Evolutionary conservation across 2,329 filamentous ascomycete species (phyloP), one percentile per base, ranked within the genome.

Genomic region (Trichophyton verrucosum): DNA sequence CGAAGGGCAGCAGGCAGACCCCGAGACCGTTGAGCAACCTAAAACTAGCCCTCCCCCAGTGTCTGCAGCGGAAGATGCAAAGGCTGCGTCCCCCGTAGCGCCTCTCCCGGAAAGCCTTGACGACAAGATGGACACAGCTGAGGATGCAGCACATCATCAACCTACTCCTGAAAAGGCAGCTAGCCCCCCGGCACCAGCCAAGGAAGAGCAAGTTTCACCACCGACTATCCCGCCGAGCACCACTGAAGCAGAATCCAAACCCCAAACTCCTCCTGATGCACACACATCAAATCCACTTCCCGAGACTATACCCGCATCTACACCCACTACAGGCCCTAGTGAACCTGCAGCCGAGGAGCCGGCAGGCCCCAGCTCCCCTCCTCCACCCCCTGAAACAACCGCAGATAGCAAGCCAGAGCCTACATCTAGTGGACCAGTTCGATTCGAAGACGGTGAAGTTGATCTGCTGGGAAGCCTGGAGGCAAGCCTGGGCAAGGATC

Each of bases 391-490:
- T 13, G 46, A 27, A 15, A 49, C 46, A 30, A 15, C 46, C 13
- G 17, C 44, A 47, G 46, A 47, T 2, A 38, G 33, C 47, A 30
- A 51, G 15, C 38, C 44, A 30, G 8, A 57, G 13, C 3, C 55
- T 24, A 17, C 11, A 1, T 42, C 27, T 3, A n/a, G 55, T 47
- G 59, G 20, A 13, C 46, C 20, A 36, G 49, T 59, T 56, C 67
- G 17, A 53, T 64, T 65, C 38, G 69, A 73, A 17, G 73, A 74
- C 42, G 71, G 69, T 6, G 75, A 77, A 59, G 67, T 75, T 33
- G 77, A 80, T 68, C 65, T 80, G 36, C 67, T 80, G 30, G 77
- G 76, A 40, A 79, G 75, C 60, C 65, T 80, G 24, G 78, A 81
- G 64, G 73, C 72, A 24, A 77, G 77, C 60, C 64, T 78, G 46